Evolutionary conservation across 306 rosid species (phyloP), one percentile per base, ranked within the genome.

Genomic region (Bauhinia variegata): DNA sequence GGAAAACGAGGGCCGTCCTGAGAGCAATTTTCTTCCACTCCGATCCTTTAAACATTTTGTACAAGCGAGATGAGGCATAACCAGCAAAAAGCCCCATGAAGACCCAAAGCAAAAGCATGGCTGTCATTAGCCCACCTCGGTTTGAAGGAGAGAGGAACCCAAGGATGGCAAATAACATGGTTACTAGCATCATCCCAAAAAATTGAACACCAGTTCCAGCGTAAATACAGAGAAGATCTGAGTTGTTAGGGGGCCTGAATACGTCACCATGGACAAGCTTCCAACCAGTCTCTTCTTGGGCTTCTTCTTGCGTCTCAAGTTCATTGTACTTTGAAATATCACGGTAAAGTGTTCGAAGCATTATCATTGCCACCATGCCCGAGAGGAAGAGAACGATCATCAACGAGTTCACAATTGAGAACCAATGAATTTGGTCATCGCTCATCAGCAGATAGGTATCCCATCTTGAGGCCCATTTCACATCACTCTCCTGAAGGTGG

Each of bases 401-500:
- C 81, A 92, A 84, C 6, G 97, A 93, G 77, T 93, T 90, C 44
- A 93, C 96, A 54, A 93, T 93, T 30, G 97, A 90, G 77, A 93
- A 93, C 96, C 99, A 90, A 78, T 89, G 99, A 67, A 93, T 93
- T 77, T 90, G 99, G 65, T 93, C 97, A 15, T 90, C 99, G 31
- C 80, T 90, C 99, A 93, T 93, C 36, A 93, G 77, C 68, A 89
- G 87, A 88, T 92, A 89, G 60, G 98, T 91, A 86, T 92, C 98
- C 98, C 98, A 92, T 78, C 98, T 80, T 65, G 96, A 92, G 57
- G 98, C 98, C 98, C 98, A 92, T 88, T 92, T 92, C 79, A 92
- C 98, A 14, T 86, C 87, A 80, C 97, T 93, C 75, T 80, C 90
- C 98, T 93, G 78, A 60, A 72, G 50, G 44, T 65, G 68, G 66